Percentiles rank a stretch among this genome's conserved stretches.
These are phyloP conservation scores for Orobanche coerulescens DNA, from an alignment of 257 asterid species.

Conservation along the genomic window DNA sequence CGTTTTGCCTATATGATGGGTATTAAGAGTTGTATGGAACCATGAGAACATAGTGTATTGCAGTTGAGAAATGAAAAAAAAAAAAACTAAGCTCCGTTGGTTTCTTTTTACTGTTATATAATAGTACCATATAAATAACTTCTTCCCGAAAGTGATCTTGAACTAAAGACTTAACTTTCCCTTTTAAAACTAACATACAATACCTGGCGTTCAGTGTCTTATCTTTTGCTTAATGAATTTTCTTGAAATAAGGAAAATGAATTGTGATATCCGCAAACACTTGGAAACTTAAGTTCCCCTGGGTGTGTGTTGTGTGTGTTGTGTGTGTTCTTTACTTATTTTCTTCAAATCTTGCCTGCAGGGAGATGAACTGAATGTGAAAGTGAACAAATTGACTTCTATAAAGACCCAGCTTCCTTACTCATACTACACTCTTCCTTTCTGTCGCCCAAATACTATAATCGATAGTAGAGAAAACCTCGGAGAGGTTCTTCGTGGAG, in stretches of 20 bases:
- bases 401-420: constrained; percentile 61
- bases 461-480: constrained; percentile 65
- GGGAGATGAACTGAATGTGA: constrained; percentile 57
- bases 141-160: background rate
- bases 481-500: constrained; percentile 76
- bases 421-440: constrained; percentile 54
- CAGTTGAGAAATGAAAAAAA: constrained; percentile 3
- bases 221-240: background rate
- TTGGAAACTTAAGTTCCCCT: background rate
- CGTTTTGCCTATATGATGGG: background rate
- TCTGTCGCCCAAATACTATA: constrained; percentile 44
- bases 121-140: background rate
- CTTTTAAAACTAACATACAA: too few relatives aligned
- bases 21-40: background rate
- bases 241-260: background rate
- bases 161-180: background rate
- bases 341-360: constrained; percentile 20
- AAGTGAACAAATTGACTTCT: constrained; percentile 58
- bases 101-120: background rate
- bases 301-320: background rate
- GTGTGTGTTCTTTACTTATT: background rate
- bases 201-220: too few relatives aligned
- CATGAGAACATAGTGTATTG: background rate
- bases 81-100: constrained; percentile 8
- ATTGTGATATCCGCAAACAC: too few relatives aligned